phyloP scores from a whole-genome alignment of 768 basidiomycete species.

The Kwoniella sp. region DNA sequence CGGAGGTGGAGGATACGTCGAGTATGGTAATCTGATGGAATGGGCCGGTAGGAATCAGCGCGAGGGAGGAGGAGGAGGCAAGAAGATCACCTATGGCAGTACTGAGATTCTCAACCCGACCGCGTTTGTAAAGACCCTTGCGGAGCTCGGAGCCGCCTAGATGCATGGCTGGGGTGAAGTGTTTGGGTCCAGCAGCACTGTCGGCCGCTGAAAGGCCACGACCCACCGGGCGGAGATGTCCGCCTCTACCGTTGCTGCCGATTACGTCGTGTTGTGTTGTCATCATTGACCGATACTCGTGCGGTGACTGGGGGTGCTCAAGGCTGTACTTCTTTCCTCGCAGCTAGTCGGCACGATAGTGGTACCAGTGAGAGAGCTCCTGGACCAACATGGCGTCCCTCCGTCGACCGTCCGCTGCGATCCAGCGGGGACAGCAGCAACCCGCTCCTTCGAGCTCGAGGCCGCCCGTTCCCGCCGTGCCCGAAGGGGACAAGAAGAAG shows the following conservation, averaged over 20 bases:
- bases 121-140: constrained; percentile 71
- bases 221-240: too few relatives aligned
- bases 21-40: constrained; percentile 93
- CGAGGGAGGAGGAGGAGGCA: constrained; percentile 54
- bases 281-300: background rate
- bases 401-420: constrained; percentile 33
- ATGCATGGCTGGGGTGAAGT: too few relatives aligned
- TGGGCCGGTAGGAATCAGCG: constrained; percentile 65
- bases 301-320: too few relatives aligned
- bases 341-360: too few relatives aligned
- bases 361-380: too few relatives aligned
- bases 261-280: background rate
- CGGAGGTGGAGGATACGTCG: constrained; percentile 94
- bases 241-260: background rate
- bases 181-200: too few relatives aligned
- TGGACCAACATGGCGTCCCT: constrained; percentile 37
- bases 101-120: constrained; percentile 91
- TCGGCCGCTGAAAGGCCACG: too few relatives aligned
- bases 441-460: constrained; percentile 6
- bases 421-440: constrained; percentile 7
- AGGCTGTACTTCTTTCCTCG: too few relatives aligned
- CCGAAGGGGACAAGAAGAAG: constrained; percentile 10
- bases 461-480: constrained; percentile 13
- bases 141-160: constrained; percentile 50
- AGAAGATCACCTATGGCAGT: constrained; percentile 86